Percentiles rank a stretch among this genome's conserved stretches.
These are phyloP conservation scores for Rhododendron molle DNA, from an alignment of 148 eudicot genomes.

Conservation along the genomic window DNA sequence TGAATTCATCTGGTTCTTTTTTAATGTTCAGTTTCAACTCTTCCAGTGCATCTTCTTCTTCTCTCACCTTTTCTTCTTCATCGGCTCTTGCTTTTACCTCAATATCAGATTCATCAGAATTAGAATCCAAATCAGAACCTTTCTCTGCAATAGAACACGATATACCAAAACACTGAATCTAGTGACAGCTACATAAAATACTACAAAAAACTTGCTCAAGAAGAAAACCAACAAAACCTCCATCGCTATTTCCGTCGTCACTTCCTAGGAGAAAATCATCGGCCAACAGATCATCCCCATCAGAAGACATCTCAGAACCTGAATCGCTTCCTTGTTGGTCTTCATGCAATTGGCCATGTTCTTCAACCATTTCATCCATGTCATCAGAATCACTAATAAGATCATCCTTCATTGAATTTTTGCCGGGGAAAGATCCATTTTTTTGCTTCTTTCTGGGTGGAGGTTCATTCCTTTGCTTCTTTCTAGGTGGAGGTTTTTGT, in stretches of 20 bases:
- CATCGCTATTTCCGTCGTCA: conserved; percentile 55
- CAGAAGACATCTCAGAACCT: conserved; percentile 42
- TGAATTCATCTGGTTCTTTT: conserved; percentile 63
- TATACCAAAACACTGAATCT: background rate
- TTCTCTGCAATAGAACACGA: conserved; percentile 12
- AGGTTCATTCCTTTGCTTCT: conserved; percentile 31
- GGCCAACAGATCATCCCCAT: conserved; percentile 46
- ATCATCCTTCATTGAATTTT: conserved; percentile 22
- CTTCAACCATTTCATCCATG: conserved; percentile 25
- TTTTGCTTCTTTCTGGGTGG: background rate
- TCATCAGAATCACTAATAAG: conserved; percentile 33
- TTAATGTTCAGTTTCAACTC: conserved; percentile 56
- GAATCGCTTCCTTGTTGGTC: conserved; percentile 30
- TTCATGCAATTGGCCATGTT: conserved; percentile 11
- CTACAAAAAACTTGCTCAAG: too few relatives aligned
- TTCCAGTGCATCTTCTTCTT: conserved; percentile 47
- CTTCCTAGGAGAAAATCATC: conserved; percentile 61
- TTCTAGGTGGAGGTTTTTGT: conserved; percentile 21
- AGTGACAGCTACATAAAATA: background rate
- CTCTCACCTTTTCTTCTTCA: conserved; percentile 37
- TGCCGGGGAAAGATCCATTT: conserved; percentile 11
- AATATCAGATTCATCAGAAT: conserved; percentile 42
- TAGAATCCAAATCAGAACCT: conserved; percentile 36
- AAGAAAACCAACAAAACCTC: conserved; percentile 18
- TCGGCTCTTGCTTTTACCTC: conserved; percentile 41